Evolutionary conservation across 2,329 filamentous ascomycete genomes (phyloP).

Genomic region (Venturia effusa): DNA sequence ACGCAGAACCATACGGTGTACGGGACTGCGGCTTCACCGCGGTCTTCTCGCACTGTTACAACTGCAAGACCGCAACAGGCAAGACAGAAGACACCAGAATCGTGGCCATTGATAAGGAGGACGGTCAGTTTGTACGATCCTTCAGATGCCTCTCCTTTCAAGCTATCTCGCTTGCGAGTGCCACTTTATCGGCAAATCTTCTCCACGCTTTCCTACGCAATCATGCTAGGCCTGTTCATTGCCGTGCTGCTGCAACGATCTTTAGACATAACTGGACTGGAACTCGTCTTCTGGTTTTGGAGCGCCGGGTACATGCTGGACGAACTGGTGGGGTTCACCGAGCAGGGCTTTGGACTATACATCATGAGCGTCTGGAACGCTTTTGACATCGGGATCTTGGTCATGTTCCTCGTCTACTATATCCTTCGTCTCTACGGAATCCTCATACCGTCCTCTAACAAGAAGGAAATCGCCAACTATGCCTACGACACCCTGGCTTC

Average conservation of each 20-base stretch:
- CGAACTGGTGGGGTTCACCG: conserved; percentile 90
- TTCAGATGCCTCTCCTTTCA: conserved; percentile 79
- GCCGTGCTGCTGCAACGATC: conserved; percentile 70
- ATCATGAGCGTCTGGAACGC: conserved; percentile 98
- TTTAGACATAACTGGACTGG: conserved; percentile 68
- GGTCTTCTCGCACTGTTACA: conserved; percentile 1
- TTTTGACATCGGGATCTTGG: conserved; percentile 81
- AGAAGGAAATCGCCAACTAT: conserved; percentile 63
- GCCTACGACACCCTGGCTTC: conserved; percentile 91
- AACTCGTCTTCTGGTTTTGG: conserved; percentile 95
- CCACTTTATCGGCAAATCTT: conserved; percentile 86
- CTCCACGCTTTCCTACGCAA: conserved; percentile 75
- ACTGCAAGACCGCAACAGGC: not conserved
- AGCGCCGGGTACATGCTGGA: conserved; percentile 95
- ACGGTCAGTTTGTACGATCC: conserved; percentile 86
- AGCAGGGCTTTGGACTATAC: conserved; percentile 91
- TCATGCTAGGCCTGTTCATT: conserved; percentile 75
- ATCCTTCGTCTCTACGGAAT: conserved; percentile 81
- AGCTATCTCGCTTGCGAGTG: conserved; percentile 80
- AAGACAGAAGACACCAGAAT: conserved; percentile 11
- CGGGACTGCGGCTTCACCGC: conserved; percentile 14
- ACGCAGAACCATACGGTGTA: conserved; percentile 17
- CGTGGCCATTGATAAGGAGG: conserved; percentile 43
- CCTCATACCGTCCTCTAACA: conserved; percentile 61
- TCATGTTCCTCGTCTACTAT: conserved; percentile 81